Base-by-base conservation (phyloP, 139 green algal species). In the Chlorella sp. region DNA sequence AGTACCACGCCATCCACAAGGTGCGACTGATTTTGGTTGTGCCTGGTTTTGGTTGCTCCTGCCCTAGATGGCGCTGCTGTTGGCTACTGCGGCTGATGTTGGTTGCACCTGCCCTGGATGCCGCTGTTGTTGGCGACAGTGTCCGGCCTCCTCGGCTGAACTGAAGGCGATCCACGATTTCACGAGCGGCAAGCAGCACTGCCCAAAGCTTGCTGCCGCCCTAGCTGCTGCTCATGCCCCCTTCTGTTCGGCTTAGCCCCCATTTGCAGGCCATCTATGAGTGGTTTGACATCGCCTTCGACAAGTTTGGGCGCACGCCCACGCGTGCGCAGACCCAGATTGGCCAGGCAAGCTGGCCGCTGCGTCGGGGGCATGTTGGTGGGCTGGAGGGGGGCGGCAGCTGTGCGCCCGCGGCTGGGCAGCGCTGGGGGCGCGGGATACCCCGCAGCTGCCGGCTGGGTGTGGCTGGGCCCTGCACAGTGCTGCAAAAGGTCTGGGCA, bases 251-350 rank as follows among this genome's bases (percentile, higher is more conserved):
- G 6, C 60, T 16, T 1, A n/a, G 3, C 24, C 24, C 38, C 70
- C n/a, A n/a, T n/a, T 36, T 60, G 64, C 79, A 84, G 79, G 88
- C 89, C 54, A 97, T 98, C 86, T 99, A 99, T 86, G 83, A 96
- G 38, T 99, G 97, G 97, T 99, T 99, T 87, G 95, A 96, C 90
- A 98, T 98, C 76, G 86, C 80, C 11, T 99, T 98, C 87, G 97
- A 99, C 93, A 94, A 96, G 72, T 99, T 98, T 90, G 96, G 95
- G 19, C 91, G 96, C 56, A 99, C 96, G 19, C 97, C 96, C 68
- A 98, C 95, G 30, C 88, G 87, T 41, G 84, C 90, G 67, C 94
- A 97, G 82, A 97, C 93, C 5, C 86, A 92, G 64, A 95, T 97
- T 46, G 87, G 70, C 5, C 83, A 95, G 94, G 86, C 84, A 32